Evolutionary conservation across 179 eudicot species (phyloP).

Genomic region (Actinidia chinensis): DNA sequence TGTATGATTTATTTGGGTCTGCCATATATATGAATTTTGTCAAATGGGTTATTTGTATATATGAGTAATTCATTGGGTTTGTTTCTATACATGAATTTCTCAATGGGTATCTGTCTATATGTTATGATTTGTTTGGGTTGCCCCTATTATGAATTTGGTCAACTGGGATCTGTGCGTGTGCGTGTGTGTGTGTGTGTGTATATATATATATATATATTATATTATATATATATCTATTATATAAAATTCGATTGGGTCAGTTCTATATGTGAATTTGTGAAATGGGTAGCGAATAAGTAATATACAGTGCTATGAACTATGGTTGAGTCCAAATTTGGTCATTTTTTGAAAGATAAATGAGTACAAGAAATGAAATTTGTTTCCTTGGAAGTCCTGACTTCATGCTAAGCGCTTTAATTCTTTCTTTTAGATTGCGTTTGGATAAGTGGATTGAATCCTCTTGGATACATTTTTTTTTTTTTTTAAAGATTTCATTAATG

Average conservation of each 20-base stretch:
- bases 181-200: not conserved
- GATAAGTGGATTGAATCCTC: too few species aligned
- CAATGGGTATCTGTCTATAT: too few species aligned
- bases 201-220: too few species aligned
- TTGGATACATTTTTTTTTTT: too few species aligned
- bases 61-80: not conserved
- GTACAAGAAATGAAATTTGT: not conserved
- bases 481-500: too few species aligned
- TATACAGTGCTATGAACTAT: not conserved
- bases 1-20: not conserved
- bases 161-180: not conserved
- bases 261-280: not conserved
- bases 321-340: not conserved
- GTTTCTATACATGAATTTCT: too few species aligned
- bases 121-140: slow-evolving; percentile 7
- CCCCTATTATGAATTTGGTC: not conserved
- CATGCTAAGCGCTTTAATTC: not conserved
- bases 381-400: not conserved
- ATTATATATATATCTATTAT: too few species aligned
- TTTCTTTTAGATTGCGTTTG: too few species aligned
- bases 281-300: not conserved
- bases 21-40: too few species aligned
- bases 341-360: not conserved
- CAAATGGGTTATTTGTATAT: too few species aligned
- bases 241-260: too few species aligned